Evolutionary conservation across 176 grass and related monocot genomes (phyloP).

Genomic region (Avena sativa): DNA sequence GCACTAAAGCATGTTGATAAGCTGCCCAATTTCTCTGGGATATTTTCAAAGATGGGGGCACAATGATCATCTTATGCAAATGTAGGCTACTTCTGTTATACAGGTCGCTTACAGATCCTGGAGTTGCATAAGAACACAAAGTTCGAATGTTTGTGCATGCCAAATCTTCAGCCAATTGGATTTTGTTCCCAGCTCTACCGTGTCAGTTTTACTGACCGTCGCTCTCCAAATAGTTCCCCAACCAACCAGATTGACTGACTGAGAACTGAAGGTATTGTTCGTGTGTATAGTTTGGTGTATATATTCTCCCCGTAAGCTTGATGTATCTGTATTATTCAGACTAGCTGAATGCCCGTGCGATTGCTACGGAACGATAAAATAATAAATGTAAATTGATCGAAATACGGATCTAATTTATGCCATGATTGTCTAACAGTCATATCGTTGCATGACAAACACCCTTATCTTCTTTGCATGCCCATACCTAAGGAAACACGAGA

Average conservation of each 20-base stretch:
- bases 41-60: constrained; percentile 84
- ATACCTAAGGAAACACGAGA: no score
- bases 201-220: neutral
- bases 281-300: constrained; percentile 57
- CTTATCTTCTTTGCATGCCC: no score
- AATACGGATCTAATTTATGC: no score
- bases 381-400: no score
- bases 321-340: neutral
- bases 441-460: no score
- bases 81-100: constrained; percentile 49
- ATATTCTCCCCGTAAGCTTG: constrained; percentile 51
- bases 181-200: constrained; percentile 13
- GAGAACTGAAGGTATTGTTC: constrained; percentile 42
- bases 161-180: constrained; percentile 13
- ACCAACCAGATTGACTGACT: constrained; percentile 25
- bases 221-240: neutral
- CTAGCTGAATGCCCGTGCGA: no score
- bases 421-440: no score
- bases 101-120: constrained; percentile 29
- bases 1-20: constrained; percentile 98
- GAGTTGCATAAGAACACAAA: constrained; percentile 13
- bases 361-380: no score
- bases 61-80: constrained; percentile 39
- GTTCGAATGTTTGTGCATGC: constrained; percentile 9
- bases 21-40: constrained; percentile 93